Evolutionary conservation across 1,284 basidiomycete genomes (phyloP).

Genomic region (Fomitopsis betulina): DNA sequence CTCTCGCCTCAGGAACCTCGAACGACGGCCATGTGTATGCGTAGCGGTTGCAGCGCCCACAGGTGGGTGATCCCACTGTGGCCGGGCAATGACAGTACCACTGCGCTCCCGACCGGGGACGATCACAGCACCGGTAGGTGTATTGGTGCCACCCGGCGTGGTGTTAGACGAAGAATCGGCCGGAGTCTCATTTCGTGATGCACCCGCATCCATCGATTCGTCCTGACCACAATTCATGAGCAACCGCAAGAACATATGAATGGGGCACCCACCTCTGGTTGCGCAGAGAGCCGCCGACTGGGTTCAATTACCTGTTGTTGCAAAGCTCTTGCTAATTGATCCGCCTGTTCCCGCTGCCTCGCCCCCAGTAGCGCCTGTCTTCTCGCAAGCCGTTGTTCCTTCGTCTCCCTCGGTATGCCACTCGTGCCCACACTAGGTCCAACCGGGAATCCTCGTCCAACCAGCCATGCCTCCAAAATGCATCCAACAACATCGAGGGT

Average conservation of each 20-base stretch:
- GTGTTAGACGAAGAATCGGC: conserved; percentile 54
- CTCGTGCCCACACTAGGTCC: conserved; percentile 62
- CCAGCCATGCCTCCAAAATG: conserved; percentile 91
- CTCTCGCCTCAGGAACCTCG: conserved; percentile 26
- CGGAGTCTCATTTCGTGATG: conserved; percentile 39
- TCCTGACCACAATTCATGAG: conserved; percentile 9
- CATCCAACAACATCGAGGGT: conserved; percentile 93
- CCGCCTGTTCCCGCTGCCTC: conserved; percentile 55
- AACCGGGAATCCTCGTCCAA: conserved; percentile 76
- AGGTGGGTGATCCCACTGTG: conserved; percentile 48
- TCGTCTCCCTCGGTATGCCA: conserved; percentile 62
- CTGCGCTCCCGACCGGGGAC: conserved; percentile 61
- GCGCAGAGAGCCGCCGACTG: conserved; percentile 6
- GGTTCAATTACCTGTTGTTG: conserved; percentile 35
- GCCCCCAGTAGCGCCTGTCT: conserved; percentile 48
- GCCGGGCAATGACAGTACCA: conserved; percentile 67
- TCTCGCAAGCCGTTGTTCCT: conserved; percentile 63
- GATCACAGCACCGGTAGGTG: conserved; percentile 54
- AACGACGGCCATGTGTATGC: conserved; percentile 21
- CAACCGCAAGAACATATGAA: neutral
- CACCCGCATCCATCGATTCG: conserved; percentile 27
- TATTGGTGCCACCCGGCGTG: conserved; percentile 53
- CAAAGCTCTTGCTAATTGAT: conserved; percentile 51
- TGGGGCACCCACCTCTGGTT: conserved; percentile 17
- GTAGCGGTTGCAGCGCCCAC: conserved; percentile 17